A percentile compares a stretch with the other conserved stretches of the same genome.
Conservation (phyloP, 495 filamentous ascomycete genomes). For the Geopyxis carbonaria region DNA sequence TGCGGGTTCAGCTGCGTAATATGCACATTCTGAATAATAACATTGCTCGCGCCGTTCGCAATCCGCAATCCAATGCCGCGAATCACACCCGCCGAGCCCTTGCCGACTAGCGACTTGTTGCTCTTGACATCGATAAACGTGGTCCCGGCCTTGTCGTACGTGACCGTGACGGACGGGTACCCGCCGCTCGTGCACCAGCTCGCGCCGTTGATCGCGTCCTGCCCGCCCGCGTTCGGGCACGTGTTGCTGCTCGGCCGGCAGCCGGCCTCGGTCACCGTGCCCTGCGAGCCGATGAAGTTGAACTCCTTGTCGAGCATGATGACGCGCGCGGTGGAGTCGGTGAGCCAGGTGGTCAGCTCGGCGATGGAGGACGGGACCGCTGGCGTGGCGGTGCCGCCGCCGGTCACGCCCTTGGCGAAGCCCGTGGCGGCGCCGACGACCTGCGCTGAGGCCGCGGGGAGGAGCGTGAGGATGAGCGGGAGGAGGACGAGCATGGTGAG, state of each 20-base stretch:
- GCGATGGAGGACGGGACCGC: conserved; percentile 29
- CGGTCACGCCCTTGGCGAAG: conserved; percentile 34
- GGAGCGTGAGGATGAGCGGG: conserved; percentile 3
- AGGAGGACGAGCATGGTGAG: neutral
- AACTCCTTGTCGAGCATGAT: conserved; percentile 34
- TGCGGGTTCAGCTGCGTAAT: conserved; percentile 26
- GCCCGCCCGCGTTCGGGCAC: conserved; percentile 20
- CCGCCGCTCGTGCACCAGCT: conserved; percentile 21
- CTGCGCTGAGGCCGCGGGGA: conserved; percentile 9
- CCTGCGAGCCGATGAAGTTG: conserved; percentile 31
- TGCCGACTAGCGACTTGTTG: conserved; percentile 27
- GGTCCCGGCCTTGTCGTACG: conserved; percentile 27
- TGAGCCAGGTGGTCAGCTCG: conserved; percentile 24
- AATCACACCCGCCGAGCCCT: conserved; percentile 27
- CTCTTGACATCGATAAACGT: conserved; percentile 24
- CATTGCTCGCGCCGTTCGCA: conserved; percentile 25
- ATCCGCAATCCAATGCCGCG: conserved; percentile 27
- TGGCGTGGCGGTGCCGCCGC: conserved; percentile 33
- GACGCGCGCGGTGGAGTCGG: conserved; percentile 30
- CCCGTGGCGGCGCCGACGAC: conserved; percentile 31
- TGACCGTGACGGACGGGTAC: conserved; percentile 23
- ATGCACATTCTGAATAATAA: conserved; percentile 27
- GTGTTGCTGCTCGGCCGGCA: conserved; percentile 29
- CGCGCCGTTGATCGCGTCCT: conserved; percentile 33
- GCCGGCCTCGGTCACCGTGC: conserved; percentile 27